These are phyloP conservation scores for Striga asiatica DNA, from an alignment of 257 asterid genomes.

Conservation along the genomic window DNA sequence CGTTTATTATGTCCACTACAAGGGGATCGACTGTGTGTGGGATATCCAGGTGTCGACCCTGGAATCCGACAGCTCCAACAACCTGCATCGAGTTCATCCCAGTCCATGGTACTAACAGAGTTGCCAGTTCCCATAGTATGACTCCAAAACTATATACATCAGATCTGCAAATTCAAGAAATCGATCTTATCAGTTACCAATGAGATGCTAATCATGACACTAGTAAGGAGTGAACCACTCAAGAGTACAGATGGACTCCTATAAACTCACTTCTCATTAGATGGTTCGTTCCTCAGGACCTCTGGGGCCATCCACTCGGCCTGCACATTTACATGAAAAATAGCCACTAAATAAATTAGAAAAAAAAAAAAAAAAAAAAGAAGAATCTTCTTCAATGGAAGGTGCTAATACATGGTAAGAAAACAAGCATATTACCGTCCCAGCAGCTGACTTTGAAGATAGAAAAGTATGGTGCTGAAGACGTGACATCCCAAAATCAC, in stretches of 20 bases:
- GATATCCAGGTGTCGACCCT: conserved; percentile 67
- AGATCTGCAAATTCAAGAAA: conserved; percentile 18
- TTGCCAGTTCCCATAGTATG: conserved; percentile 13
- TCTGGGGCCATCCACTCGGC: conserved; percentile 99
- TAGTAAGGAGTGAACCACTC: not conserved
- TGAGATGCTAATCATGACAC: not conserved
- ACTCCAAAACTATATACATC: not conserved
- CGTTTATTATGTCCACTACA: conserved; percentile 65
- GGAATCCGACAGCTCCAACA: conserved; percentile 98
- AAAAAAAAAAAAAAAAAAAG: no score
- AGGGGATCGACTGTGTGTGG: conserved; percentile 62
- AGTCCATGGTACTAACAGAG: conserved; percentile 67
- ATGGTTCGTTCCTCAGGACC: conserved; percentile 87
- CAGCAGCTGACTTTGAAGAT: conserved; percentile 92
- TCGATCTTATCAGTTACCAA: not conserved
- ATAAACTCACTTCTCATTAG: conserved; percentile 48
- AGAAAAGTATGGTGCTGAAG: conserved; percentile 87
- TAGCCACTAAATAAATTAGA: not conserved
- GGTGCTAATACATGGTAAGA: no score
- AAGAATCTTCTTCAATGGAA: no score
- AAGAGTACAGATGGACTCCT: not conserved
- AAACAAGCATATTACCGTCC: conserved; percentile 93
- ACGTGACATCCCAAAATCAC: conserved; percentile 97
- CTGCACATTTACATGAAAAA: conserved; percentile 28
- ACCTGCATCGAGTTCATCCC: conserved; percentile 99